Conservation (phyloP, 352 stramenopile species). For the Phytophthora capsici region DNA sequence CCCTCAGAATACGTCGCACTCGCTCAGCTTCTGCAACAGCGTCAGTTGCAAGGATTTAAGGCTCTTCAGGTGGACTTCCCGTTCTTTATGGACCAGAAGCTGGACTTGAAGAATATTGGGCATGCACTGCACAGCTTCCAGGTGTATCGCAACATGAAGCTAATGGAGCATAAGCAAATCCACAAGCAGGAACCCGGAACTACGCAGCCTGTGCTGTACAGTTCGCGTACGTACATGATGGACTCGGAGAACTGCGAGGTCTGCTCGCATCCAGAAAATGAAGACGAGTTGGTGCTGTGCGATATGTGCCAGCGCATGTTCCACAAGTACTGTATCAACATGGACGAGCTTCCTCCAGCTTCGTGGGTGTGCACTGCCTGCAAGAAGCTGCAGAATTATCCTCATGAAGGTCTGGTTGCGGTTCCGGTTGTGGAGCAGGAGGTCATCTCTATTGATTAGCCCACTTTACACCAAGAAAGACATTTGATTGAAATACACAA, state of each 20-base stretch:
- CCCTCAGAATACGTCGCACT: conserved; percentile 73
- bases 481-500: conserved; percentile 39
- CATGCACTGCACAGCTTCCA: conserved; percentile 85
- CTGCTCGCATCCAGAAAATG: conserved; percentile 61
- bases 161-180: conserved; percentile 73
- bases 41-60: conserved; percentile 82
- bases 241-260: conserved; percentile 79
- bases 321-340: conserved; percentile 84
- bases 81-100: conserved; percentile 80
- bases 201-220: conserved; percentile 61
- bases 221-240: conserved; percentile 76
- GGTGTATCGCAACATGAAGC: conserved; percentile 86
- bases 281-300: conserved; percentile 76
- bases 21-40: conserved; percentile 72
- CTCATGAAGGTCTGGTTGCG: conserved; percentile 56
- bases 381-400: conserved; percentile 72
- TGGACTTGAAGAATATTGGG: conserved; percentile 85
- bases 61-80: conserved; percentile 82
- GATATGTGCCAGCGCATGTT: conserved; percentile 88
- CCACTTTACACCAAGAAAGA: conserved; percentile 7
- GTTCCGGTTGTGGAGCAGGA: conserved; percentile 54
- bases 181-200: conserved; percentile 71
- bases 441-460: conserved; percentile 76
- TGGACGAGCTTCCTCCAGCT: conserved; percentile 74
- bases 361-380: conserved; percentile 83